Conservation (phyloP, 2,329 filamentous ascomycete genomes). For the Alternaria conjuncta region DNA sequence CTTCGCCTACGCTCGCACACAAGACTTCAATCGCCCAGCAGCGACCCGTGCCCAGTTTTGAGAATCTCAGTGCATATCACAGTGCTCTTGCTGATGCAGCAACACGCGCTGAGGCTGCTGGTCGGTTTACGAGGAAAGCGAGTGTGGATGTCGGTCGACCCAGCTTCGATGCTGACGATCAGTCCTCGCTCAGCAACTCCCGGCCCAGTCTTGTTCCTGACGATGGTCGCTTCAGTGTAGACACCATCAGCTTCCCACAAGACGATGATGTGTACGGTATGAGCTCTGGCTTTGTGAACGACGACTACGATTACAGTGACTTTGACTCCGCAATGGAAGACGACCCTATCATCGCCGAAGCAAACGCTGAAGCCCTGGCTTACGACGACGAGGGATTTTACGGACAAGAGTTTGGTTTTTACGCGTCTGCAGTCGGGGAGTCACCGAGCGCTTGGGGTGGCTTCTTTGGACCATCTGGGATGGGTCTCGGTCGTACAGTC, state of each 20-base stretch:
- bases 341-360: constrained; percentile 90
- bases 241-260: constrained; percentile 47
- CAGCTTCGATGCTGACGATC: constrained; percentile 43
- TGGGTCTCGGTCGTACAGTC: constrained; percentile 67
- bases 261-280: constrained; percentile 45
- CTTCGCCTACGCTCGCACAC: constrained; percentile 61
- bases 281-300: constrained; percentile 48
- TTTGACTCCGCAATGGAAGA: constrained; percentile 61
- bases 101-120: constrained; percentile 74
- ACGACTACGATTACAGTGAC: constrained; percentile 65
- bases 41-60: constrained; percentile 43
- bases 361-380: constrained; percentile 90
- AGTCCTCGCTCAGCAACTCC: constrained; percentile 41
- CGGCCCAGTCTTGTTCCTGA: constrained; percentile 57
- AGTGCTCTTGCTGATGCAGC: constrained; percentile 83
- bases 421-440: constrained; percentile 65
- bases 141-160: constrained; percentile 50
- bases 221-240: constrained; percentile 57
- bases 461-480: constrained; percentile 80
- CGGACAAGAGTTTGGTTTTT: constrained; percentile 96
- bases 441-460: constrained; percentile 78
- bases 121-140: constrained; percentile 71
- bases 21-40: constrained; percentile 45
- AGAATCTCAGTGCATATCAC: constrained; percentile 76
- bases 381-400: constrained; percentile 95